Evolutionary conservation across 2,329 filamentous ascomycete species (phyloP).

Genomic region (Alternaria arborescens): DNA sequence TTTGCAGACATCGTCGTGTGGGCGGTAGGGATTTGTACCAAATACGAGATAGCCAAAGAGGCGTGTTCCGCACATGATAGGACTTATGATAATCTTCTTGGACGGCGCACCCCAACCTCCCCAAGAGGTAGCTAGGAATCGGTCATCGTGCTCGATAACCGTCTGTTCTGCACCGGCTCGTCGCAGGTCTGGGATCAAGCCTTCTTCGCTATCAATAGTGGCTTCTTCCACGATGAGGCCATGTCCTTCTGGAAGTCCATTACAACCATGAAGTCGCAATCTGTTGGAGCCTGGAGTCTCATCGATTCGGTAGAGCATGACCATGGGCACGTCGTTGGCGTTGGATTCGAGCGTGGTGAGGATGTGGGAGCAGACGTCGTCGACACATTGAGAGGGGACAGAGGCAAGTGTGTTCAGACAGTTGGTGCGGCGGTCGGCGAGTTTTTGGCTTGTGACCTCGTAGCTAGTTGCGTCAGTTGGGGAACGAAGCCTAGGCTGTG

Average conservation of each 20-base stretch:
- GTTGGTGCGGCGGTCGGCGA: slow-evolving; percentile 43
- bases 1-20: slow-evolving; percentile 41
- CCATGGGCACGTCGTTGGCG: slow-evolving; percentile 40
- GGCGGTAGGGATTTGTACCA: slow-evolving; percentile 49
- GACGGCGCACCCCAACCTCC: slow-evolving; percentile 38
- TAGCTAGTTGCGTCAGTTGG: slow-evolving; percentile 26
- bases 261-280: slow-evolving; percentile 36
- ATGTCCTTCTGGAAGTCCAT: slow-evolving; percentile 41
- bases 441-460: slow-evolving; percentile 44
- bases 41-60: slow-evolving; percentile 44
- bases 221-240: slow-evolving; percentile 34
- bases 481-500: not conserved
- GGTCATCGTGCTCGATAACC: slow-evolving; percentile 40
- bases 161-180: slow-evolving; percentile 31
- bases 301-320: slow-evolving; percentile 41
- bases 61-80: slow-evolving; percentile 32
- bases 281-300: slow-evolving; percentile 15
- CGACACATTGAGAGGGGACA: slow-evolving; percentile 31
- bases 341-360: slow-evolving; percentile 41
- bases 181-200: slow-evolving; percentile 41
- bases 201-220: slow-evolving; percentile 32
- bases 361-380: slow-evolving; percentile 37
- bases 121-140: slow-evolving; percentile 42
- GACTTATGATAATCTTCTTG: slow-evolving; percentile 37
- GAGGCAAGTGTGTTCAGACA: slow-evolving; percentile 45